Conservation (phyloP, 768 basidiomycete genomes). For the Phlebiopsis gigantea region DNA sequence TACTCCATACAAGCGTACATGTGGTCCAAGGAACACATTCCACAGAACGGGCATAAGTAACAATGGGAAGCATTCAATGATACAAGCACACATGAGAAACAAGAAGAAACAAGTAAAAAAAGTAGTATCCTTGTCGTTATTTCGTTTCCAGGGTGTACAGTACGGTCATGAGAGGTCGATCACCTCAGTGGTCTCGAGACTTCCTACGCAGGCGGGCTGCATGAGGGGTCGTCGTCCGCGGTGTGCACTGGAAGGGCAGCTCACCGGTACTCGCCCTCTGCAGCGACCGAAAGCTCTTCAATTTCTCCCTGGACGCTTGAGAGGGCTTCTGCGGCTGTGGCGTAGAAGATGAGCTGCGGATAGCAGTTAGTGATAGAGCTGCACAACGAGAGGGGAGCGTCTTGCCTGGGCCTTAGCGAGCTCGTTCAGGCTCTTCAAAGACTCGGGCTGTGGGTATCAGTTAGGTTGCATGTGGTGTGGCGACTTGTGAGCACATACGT, state of each 20-base stretch:
- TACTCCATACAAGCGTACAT: background rate
- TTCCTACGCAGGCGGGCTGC: slow-evolving; percentile 43
- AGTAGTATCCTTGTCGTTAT: background rate
- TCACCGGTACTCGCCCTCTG: slow-evolving; percentile 93
- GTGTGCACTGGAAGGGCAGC: background rate
- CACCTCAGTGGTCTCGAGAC: slow-evolving; percentile 79
- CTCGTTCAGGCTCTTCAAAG: slow-evolving; percentile 89
- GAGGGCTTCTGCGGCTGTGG: slow-evolving; percentile 74
- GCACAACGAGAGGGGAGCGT: slow-evolving; percentile 11
- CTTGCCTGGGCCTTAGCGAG: slow-evolving; percentile 82
- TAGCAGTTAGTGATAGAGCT: background rate
- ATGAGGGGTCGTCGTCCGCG: slow-evolving; percentile 5
- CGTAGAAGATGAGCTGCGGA: slow-evolving; percentile 61
- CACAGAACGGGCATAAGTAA: background rate
- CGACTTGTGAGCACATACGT: slow-evolving; percentile 48
- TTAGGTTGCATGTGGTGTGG: background rate
- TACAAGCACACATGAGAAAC: background rate
- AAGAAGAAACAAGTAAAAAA: background rate
- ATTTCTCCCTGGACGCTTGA: slow-evolving; percentile 85
- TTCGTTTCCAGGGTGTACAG: background rate
- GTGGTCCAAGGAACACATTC: background rate
- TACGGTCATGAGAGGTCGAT: background rate
- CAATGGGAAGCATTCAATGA: background rate
- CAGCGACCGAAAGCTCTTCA: slow-evolving; percentile 87
- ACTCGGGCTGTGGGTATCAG: slow-evolving; percentile 67